Evolutionary conservation across 257 asterid genomes (phyloP), one percentile per base, ranked within the genome.

Genomic region (Solanum microdontum): DNA sequence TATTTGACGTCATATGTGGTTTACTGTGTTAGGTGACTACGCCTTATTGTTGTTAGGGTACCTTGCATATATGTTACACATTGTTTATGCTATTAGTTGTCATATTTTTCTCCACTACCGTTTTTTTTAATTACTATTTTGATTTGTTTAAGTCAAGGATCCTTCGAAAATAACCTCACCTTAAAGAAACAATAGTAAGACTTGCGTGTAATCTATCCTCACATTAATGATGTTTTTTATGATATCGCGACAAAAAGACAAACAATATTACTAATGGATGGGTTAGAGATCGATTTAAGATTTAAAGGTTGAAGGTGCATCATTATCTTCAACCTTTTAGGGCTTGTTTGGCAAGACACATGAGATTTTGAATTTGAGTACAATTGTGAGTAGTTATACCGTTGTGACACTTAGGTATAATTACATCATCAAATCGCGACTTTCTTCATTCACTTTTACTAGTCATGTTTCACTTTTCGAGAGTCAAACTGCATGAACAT

Each of bases 81-180:
- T 0, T 55, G 10, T 17, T 55, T 55, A 2, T 17, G 64, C 64
- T 6, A 55, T 55, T 55, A 55, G n/a, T 8, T 21, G 24, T 21
- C 26, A 0, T 21, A 4, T 21, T 0, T 60, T 21, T 60, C 26
- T 60, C 0, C 1, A 21, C 5, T 21, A 8, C 0, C 1, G 0
- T 8, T 60, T 21, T 60, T 15, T 51, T 51, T 6, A 51, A 15
- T 51, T 5, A 51, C 0, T 51, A 3, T 0, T 51, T 51, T 21
- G 2, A 58, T 60, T 60, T 60, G 0, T 0, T 58, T 60, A 4
- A 60, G 11, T 21, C 5, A 0, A 60, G 26, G 0, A 0, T 3
- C 68, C 1, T 21, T 60, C 0, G 26, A 21, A 21, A 60, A 1
- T 21, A 58, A 58, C 1, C 0, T 58, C 4, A 58, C 0, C 6